Percentiles rank a stretch among this genome's conserved stretches.
These are phyloP conservation scores for Mariannaea elegans DNA, from an alignment of 2,329 filamentous ascomycete species.

Conservation along the genomic window DNA sequence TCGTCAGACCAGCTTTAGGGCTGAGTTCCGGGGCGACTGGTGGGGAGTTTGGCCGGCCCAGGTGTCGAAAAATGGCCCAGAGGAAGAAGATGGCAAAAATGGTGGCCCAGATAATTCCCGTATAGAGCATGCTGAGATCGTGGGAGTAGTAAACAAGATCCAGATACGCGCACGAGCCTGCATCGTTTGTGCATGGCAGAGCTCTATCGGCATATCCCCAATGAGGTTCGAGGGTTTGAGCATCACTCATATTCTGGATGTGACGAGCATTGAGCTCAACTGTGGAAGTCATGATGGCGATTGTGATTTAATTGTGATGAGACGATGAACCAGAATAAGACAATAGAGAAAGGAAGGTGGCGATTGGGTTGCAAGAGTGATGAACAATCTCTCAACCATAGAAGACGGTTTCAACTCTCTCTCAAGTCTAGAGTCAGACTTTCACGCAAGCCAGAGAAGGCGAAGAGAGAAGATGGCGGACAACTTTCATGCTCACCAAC, in stretches of 20 bases:
- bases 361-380: not conserved
- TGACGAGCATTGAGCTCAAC: constrained; percentile 43
- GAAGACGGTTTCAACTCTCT: not conserved
- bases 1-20: constrained; percentile 33
- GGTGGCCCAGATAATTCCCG: constrained; percentile 59
- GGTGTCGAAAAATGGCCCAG: constrained; percentile 47
- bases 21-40: constrained; percentile 32
- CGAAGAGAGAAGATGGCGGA: constrained; percentile 11
- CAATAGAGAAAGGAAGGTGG: not conserved
- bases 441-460: not conserved
- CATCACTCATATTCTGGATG: constrained; percentile 54
- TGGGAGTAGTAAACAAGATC: constrained; percentile 61
- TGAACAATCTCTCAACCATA: constrained; percentile 4
- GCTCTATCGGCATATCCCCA: constrained; percentile 59
- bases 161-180: constrained; percentile 59
- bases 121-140: constrained; percentile 60
- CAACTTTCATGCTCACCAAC: not conserved
- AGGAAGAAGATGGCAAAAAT: constrained; percentile 54
- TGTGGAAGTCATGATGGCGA: constrained; percentile 29
- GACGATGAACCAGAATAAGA: not conserved
- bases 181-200: constrained; percentile 56
- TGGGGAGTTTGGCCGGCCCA: constrained; percentile 40
- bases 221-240: constrained; percentile 49
- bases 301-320: not conserved
- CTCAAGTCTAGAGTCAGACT: not conserved